Base-by-base conservation (phyloP, 345 rosid species). In the Lumnitzera racemosa region DNA sequence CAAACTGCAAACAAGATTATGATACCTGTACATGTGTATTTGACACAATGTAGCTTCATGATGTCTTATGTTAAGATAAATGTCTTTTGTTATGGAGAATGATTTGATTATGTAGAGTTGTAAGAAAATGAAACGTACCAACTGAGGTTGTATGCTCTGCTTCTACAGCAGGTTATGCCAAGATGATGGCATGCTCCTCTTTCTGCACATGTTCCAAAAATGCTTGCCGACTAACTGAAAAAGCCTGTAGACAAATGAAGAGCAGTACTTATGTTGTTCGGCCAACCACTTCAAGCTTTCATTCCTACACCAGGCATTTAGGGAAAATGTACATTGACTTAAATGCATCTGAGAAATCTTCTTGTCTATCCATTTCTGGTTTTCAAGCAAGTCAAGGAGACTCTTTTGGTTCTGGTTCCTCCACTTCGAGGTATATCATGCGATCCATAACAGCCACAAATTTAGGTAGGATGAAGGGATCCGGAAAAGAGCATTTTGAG, bases 161-260 rank as follows among this genome's bases (percentile, higher is more conserved):
- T 70, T 62, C 24, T 70, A 52, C 56, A 53, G 55, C 74, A 81
- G 81, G 74, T 59, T 69, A 65, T 65, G 69, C 75, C 70, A 78
- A 68, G 64, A 87, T 88, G 96, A 76, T 58, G 54, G 73, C 68
- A 67, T 76, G 67, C 62, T 61, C 83, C 69, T 74, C 84, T 16
- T 51, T 83, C 62, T 75, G 78, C 61, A 71, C 84, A 49, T 77
- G 86, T 76, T 72, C 80, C 41, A 80, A 75, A 70, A 80, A 78
- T 75, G 81, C 55, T 56, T 71, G 80, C 46, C 59, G 67, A 61
- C 66, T 83, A 69, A 78, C 79, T 47, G 74, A 76, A 29, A 72
- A 55, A 55, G 49, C 61, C 53, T 68, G 52, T 49, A 64, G 68
- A 59, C 64, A 72, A 31, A 71, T 74, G 74, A 76, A 82, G 47